phyloP scores from a whole-genome alignment of 73 alveolate species.

The Durusdinium trenchii region DNA sequence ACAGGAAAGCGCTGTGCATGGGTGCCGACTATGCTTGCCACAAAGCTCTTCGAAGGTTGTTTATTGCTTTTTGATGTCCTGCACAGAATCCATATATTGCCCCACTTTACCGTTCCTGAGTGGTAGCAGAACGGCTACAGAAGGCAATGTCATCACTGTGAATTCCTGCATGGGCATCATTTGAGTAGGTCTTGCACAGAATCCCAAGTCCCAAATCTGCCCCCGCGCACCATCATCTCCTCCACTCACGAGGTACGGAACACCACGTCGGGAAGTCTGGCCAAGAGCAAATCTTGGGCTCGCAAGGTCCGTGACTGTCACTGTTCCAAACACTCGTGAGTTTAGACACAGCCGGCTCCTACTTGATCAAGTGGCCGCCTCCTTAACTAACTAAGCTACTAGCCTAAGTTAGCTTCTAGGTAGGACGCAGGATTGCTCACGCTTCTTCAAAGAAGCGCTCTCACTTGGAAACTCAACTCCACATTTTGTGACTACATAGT shows the following conservation, averaged over 20 bases:
- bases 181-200: too few relatives aligned
- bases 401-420: too few relatives aligned
- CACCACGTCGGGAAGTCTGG: conserved; percentile 89
- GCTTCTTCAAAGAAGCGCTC: neutral
- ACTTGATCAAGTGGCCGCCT: too few relatives aligned
- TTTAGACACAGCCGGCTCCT: too few relatives aligned
- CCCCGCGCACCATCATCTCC: conserved; percentile 88
- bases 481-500: neutral
- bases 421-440: too few relatives aligned
- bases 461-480: neutral
- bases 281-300: neutral
- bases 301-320: neutral
- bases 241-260: conserved; percentile 81
- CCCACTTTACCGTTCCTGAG: too few relatives aligned
- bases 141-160: too few relatives aligned
- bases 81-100: neutral
- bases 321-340: neutral
- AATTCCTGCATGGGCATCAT: too few relatives aligned
- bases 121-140: too few relatives aligned
- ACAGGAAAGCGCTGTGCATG: neutral
- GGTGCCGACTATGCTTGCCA: neutral
- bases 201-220: too few relatives aligned
- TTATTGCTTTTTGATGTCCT: neutral
- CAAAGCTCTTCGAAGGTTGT: neutral
- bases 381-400: too few relatives aligned